Evolutionary conservation across 768 basidiomycete species (phyloP).

Genomic region (Grammothele lineata): DNA sequence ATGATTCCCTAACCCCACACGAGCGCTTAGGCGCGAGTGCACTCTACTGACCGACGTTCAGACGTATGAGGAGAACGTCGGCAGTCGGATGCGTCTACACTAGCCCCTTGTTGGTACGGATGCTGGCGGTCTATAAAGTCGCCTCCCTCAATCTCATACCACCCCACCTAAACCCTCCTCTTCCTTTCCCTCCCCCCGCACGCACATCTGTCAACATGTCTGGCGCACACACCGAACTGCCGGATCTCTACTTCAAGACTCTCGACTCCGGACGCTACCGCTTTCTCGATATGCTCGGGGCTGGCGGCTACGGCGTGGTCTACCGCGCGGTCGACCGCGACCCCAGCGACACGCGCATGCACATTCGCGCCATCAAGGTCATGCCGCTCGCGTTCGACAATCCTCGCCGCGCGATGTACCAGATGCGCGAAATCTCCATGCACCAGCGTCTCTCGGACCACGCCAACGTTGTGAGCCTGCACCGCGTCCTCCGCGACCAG

Average conservation of each 20-base stretch:
- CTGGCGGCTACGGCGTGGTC: slow-evolving; percentile 92
- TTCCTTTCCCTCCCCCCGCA: too few species aligned
- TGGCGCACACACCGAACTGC: slow-evolving; percentile 6
- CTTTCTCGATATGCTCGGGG: slow-evolving; percentile 80
- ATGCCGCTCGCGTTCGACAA: slow-evolving; percentile 2
- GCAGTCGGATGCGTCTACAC: too few species aligned
- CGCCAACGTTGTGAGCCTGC: slow-evolving; percentile 65
- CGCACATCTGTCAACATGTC: slow-evolving; percentile 6
- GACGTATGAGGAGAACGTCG: too few species aligned
- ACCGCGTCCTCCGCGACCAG: slow-evolving; percentile 57
- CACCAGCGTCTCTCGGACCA: slow-evolving; percentile 51
- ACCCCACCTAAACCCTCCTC: too few species aligned
- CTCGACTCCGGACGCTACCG: slow-evolving; percentile 80
- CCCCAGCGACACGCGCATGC: neutral
- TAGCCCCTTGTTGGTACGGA: too few species aligned
- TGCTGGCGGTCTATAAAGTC: too few species aligned
- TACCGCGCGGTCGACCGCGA: slow-evolving; percentile 69
- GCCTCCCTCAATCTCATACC: too few species aligned
- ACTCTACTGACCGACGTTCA: too few species aligned
- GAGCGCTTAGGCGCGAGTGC: too few species aligned
- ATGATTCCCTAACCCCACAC: too few species aligned
- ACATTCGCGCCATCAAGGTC: slow-evolving; percentile 20
- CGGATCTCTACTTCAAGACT: slow-evolving; percentile 23
- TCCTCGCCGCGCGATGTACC: slow-evolving; percentile 30
- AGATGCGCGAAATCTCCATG: slow-evolving; percentile 64